Evolutionary conservation across 2,329 filamentous ascomycete species (phyloP).

Genomic region (Drechslerella coelobrocha): DNA sequence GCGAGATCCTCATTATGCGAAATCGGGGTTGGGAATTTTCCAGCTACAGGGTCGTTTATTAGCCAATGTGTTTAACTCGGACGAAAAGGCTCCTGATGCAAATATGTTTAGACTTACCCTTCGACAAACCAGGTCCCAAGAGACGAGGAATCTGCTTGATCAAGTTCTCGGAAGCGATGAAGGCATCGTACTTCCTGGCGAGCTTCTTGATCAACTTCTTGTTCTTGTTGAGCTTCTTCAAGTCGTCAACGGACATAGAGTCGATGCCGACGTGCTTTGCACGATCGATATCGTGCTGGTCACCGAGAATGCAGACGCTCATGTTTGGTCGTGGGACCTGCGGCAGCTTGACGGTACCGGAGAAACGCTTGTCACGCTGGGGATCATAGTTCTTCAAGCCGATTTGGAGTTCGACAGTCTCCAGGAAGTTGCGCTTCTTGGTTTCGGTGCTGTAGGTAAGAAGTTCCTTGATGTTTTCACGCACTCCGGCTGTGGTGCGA

Average conservation of each 20-base stretch:
- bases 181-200: conserved; percentile 99
- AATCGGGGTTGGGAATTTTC: conserved; percentile 99
- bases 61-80: conserved; percentile 54
- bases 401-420: conserved; percentile 90
- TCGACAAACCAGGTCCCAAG: conserved; percentile 96
- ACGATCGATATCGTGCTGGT: conserved; percentile 99
- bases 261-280: conserved; percentile 99
- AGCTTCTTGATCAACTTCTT: conserved; percentile 99
- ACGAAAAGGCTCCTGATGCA: too few species aligned
- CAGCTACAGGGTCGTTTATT: conserved; percentile 67
- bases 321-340: conserved; percentile 89
- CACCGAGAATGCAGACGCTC: conserved; percentile 85
- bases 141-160: conserved; percentile 99
- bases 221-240: conserved; percentile 99
- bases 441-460: conserved; percentile 93
- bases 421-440: conserved; percentile 98
- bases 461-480: conserved; percentile 89
- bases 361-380: conserved; percentile 99
- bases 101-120: conserved; percentile 67
- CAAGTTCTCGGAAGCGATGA: conserved; percentile 93
- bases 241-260: conserved; percentile 96
- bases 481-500: conserved; percentile 76
- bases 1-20: conserved; percentile 93
- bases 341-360: conserved; percentile 95
- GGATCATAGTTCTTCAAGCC: conserved; percentile 99